Conservation (phyloP, 2,329 filamentous ascomycete species). For the Fusarium caatingaense region DNA sequence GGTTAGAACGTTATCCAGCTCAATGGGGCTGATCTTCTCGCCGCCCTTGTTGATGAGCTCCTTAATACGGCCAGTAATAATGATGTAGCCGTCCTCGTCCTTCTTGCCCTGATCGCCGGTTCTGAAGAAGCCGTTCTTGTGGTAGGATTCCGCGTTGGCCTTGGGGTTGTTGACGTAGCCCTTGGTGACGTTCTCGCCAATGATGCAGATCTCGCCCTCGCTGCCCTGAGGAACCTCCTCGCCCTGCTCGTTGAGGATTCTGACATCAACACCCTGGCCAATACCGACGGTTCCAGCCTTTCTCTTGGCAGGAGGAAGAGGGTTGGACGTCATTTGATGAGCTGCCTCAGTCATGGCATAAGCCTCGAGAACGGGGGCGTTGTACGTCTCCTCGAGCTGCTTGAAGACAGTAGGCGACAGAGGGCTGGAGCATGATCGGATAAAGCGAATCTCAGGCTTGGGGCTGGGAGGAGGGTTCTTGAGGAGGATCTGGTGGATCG, state of each 20-base stretch:
- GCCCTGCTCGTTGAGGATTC: conserved; percentile 78
- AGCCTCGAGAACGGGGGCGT: conserved; percentile 85
- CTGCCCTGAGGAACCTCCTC: conserved; percentile 74
- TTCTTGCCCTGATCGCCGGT: conserved; percentile 88
- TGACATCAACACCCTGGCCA: conserved; percentile 84
- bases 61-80: conserved; percentile 93
- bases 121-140: conserved; percentile 82
- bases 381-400: conserved; percentile 79
- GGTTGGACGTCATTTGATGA: conserved; percentile 85
- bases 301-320: conserved; percentile 75
- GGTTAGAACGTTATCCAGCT: conserved; percentile 85
- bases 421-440: conserved; percentile 87
- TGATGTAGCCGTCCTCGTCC: conserved; percentile 82
- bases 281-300: conserved; percentile 86
- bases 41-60: conserved; percentile 92
- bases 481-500: conserved; percentile 89
- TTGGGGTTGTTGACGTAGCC: conserved; percentile 86
- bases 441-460: conserved; percentile 81
- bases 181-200: conserved; percentile 83
- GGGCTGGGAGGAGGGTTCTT: conserved; percentile 76
- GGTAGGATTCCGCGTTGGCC: conserved; percentile 81
- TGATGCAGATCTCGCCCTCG: conserved; percentile 86
- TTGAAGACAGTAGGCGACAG: conserved; percentile 85
- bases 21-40: conserved; percentile 90
- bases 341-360: conserved; percentile 95